A percentile compares a stretch with the other conserved stretches of the same genome.
These are phyloP conservation scores for Mortierella hygrophila DNA, from an alignment of 192 early-diverging fungal species.

Conservation along the genomic window DNA sequence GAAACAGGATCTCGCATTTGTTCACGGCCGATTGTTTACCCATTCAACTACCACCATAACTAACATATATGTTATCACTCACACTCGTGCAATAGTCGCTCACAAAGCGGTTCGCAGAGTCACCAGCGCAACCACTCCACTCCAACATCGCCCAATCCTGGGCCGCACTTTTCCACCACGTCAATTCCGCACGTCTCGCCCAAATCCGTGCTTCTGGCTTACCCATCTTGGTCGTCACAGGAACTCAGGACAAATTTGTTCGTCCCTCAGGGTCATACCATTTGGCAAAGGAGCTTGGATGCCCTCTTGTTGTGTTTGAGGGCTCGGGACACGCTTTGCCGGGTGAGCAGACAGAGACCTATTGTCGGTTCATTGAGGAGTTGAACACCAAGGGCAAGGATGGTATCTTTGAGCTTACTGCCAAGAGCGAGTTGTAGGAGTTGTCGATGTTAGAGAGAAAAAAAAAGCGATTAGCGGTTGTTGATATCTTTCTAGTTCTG, in stretches of 20 bases:
- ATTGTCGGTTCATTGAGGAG: conserved; percentile 44
- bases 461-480: not conserved
- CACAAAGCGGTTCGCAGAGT: conserved; percentile 19
- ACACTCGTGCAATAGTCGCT: not conserved
- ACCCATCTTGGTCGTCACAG: conserved; percentile 37
- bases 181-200: conserved; percentile 25
- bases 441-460: not conserved
- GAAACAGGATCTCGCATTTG: not conserved
- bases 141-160: conserved; percentile 45
- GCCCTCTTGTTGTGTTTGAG: conserved; percentile 44
- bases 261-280: conserved; percentile 50
- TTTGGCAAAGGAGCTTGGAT: conserved; percentile 29
- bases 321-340: conserved; percentile 47
- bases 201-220: conserved; percentile 26
- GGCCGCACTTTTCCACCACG: conserved; percentile 50
- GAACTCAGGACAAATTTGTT: conserved; percentile 46
- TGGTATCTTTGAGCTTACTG: conserved; percentile 34
- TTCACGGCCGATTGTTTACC: conserved; percentile 8
- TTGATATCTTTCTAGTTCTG: not conserved
- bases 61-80: not conserved
- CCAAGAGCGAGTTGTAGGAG: not conserved
- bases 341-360: conserved; percentile 40
- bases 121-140: conserved; percentile 39
- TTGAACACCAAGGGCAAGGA: conserved; percentile 36
- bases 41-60: not conserved